Conservation (phyloP, 208 protist species). For the Leishmania guyanensis region DNA sequence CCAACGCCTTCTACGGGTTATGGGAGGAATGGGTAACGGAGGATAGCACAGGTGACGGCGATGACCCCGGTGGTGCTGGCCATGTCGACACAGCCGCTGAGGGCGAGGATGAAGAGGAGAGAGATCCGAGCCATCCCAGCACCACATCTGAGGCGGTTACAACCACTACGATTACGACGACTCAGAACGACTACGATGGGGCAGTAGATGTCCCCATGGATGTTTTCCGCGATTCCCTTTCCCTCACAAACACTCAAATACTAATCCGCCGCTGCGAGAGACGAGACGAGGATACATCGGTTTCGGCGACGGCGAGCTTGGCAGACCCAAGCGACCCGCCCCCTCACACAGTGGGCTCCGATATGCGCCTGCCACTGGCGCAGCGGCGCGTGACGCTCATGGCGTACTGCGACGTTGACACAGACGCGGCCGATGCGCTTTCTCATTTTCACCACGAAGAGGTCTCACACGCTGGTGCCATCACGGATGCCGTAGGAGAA, state of each 20-base stretch:
- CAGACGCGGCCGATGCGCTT: background rate
- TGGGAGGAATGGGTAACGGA: background rate
- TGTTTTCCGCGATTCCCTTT: conserved; percentile 24
- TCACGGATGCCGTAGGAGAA: background rate
- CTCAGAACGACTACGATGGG: conserved; percentile 11
- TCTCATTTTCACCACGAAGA: background rate
- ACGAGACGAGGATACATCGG: conserved; percentile 21
- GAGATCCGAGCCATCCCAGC: background rate
- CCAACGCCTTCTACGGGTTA: background rate
- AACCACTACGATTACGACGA: background rate
- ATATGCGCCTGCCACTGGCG: conserved; percentile 1
- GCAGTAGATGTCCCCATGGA: conserved; percentile 27
- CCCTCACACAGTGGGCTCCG: conserved; percentile 11
- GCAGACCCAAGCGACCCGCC: conserved; percentile 14
- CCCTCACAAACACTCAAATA: conserved; percentile 27
- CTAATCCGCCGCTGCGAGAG: conserved; percentile 13
- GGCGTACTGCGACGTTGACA: background rate
- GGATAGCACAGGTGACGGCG: background rate
- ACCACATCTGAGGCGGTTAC: background rate
- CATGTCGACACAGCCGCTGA: background rate
- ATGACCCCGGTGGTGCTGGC: background rate
- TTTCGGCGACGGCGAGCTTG: conserved; percentile 5
- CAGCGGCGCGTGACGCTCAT: background rate
- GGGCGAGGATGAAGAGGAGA: background rate
- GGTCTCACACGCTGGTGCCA: background rate